Base-by-base conservation (phyloP, 2,329 filamentous ascomycete genomes). In the Venturiaceae sp. region DNA sequence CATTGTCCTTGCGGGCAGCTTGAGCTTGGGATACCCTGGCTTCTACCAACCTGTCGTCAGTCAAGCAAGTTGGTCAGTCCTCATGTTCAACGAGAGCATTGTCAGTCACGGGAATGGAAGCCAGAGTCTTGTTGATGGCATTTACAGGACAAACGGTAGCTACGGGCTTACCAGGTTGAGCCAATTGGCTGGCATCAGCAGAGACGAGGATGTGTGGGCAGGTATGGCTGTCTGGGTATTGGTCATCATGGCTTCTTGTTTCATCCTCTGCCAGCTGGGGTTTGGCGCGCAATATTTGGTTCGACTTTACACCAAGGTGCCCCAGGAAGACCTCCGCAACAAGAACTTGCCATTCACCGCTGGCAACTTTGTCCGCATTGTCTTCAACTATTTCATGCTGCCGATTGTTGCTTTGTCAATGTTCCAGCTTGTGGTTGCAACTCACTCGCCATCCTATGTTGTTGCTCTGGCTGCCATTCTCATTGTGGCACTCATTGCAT, bases 11-110 rank as follows among this genome's bases (percentile, higher is more conserved):
- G 94, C 91, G 0, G 92, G 92, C n/a, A 86, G 87, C 37, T 77
- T 99, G 60, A 90, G 87, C 7, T 77, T 99, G 62, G 84, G 86
- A 64, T 99, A 97, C 67, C 94, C 94, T 0, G 94, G 94, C 11
- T 99, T 88, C 69, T 99, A 91, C 69, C 92, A 96, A 69, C 94
- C 94, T 4, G 87, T 90, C 7, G 83, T 92, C 59, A 95, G 92
- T 71, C 89, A 92, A 70, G 87, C 82, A 14, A 84, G 87, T 39
- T 99, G 94, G 94, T 94, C 92, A 1, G 75, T 84, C 5, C 81
- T 99, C 60, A 87, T 97, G 80, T 97, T 97, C 77, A 96, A 96
- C 69, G 78, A 94, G 64, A 96, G 87, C 72, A 88, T 96, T 65
- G 85, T 95, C 60, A 87, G 83, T 66, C 76, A 85, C 36, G 82